These are phyloP conservation scores for Trypanosoma avium DNA, from an alignment of 208 protist genomes.

Conservation along the genomic window DNA sequence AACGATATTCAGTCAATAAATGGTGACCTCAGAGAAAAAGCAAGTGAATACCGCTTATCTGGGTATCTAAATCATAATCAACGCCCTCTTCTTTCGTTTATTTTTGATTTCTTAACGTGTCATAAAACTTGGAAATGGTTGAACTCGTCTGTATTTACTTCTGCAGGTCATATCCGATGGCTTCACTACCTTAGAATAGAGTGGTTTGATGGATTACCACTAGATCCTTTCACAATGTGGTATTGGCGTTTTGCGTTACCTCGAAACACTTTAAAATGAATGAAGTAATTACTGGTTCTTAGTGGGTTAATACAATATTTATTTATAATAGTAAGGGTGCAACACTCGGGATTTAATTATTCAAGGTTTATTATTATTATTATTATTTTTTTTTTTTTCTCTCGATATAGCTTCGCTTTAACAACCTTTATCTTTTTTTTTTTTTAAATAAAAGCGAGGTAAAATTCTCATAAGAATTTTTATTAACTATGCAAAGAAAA, in stretches of 20 bases:
- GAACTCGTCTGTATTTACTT: background rate
- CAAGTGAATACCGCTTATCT: slow-evolving; percentile 2
- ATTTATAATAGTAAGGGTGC: too few relatives aligned
- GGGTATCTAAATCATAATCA: background rate
- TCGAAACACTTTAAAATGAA: background rate
- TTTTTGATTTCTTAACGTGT: slow-evolving; percentile 27
- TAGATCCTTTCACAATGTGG: slow-evolving; percentile 29
- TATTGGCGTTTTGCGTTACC: slow-evolving; percentile 28
- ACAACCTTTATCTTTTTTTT: background rate
- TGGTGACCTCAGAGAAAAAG: slow-evolving; percentile 23
- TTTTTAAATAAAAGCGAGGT: background rate
- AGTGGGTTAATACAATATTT: too few relatives aligned
- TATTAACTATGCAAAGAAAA: slow-evolving; percentile 21
- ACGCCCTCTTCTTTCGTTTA: background rate
- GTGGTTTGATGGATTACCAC: slow-evolving; percentile 27
- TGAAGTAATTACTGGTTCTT: background rate
- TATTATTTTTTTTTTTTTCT: background rate
- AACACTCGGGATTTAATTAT: too few relatives aligned
- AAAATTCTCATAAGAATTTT: background rate
- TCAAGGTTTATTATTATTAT: slow-evolving; percentile 1
- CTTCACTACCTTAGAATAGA: slow-evolving; percentile 13
- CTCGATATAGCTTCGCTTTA: background rate
- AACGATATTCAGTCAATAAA: slow-evolving; percentile 35
- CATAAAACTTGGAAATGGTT: slow-evolving; percentile 25
- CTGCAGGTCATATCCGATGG: slow-evolving; percentile 14